phyloP scores from a whole-genome alignment of 352 stramenopile genomes.

The Globisporangium takayamanum region DNA sequence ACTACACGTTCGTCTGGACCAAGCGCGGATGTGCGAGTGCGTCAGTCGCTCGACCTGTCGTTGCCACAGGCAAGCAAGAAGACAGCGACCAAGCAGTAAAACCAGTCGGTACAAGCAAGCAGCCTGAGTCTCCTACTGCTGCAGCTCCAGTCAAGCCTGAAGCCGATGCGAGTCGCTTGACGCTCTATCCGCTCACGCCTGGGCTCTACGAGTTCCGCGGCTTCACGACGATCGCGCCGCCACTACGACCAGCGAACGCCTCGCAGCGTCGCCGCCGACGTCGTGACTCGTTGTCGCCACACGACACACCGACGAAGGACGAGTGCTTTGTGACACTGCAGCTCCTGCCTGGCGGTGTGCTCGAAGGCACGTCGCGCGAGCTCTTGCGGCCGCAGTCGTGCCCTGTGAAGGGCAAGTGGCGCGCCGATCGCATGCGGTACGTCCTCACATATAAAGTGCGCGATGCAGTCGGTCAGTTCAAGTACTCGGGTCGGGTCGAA shows the following conservation, averaged over 20 bases:
- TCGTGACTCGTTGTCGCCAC: slow-evolving; percentile 1
- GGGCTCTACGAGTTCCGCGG: slow-evolving; percentile 62
- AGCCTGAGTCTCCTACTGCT: too few species aligned
- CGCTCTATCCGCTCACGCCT: slow-evolving; percentile 41
- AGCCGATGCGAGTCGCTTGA: neutral
- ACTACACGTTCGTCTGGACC: slow-evolving; percentile 4
- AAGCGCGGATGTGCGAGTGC: neutral
- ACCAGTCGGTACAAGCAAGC: too few species aligned
- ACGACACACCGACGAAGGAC: slow-evolving; percentile 24
- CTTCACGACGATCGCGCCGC: slow-evolving; percentile 38
- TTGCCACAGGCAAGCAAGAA: neutral
- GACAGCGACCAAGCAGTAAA: neutral
- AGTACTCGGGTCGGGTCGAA: slow-evolving; percentile 43
- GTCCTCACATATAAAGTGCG: slow-evolving; percentile 58
- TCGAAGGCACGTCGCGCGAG: slow-evolving; percentile 51
- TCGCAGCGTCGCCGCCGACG: slow-evolving; percentile 3
- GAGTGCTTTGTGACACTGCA: slow-evolving; percentile 62
- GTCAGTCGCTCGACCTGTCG: too few species aligned
- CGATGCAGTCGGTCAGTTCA: slow-evolving; percentile 53
- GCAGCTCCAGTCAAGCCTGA: neutral
- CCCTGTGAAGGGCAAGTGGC: slow-evolving; percentile 39
- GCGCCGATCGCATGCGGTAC: slow-evolving; percentile 47
- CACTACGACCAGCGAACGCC: slow-evolving; percentile 3
- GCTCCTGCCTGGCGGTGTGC: slow-evolving; percentile 41
- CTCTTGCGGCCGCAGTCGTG: slow-evolving; percentile 58